A percentile compares a stretch with the other conserved stretches of the same genome.
phyloP scores from a whole-genome alignment of 2,329 filamentous ascomycete genomes.

The Colletotrichum kahawae region DNA sequence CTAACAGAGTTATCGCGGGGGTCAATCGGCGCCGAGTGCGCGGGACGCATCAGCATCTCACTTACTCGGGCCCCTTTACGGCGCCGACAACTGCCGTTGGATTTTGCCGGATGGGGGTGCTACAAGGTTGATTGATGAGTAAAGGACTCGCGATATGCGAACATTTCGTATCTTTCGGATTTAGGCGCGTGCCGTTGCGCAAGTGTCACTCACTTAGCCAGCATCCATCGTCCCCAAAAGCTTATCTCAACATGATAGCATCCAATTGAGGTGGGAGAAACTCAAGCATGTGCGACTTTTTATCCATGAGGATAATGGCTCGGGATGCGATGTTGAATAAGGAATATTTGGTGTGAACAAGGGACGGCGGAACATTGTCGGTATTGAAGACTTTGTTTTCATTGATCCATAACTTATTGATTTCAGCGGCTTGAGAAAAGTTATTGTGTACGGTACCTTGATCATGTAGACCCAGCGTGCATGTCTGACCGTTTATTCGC shows the following conservation, averaged over 20 bases:
- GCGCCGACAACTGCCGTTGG: neutral
- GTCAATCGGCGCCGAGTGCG: neutral
- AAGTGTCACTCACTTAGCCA: neutral
- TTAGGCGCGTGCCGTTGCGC: neutral
- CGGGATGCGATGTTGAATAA: neutral
- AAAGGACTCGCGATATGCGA: neutral
- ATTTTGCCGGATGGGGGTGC: neutral
- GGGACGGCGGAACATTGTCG: neutral
- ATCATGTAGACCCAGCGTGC: too few relatives aligned
- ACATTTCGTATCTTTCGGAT: neutral
- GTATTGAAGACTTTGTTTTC: fast-evolving
- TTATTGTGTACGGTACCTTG: too few relatives aligned
- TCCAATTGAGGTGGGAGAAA: fast-evolving
- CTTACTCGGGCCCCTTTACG: neutral
- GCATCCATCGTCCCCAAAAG: neutral
- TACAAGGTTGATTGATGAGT: neutral
- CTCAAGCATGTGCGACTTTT: neutral
- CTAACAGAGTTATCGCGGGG: too few relatives aligned
- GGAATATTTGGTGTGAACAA: neutral
- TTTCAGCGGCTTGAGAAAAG: fast-evolving
- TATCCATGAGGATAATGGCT: fast-evolving
- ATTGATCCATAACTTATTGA: neutral
- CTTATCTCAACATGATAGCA: neutral
- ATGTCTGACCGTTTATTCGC: fast-evolving
- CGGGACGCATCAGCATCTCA: neutral